Conservation (phyloP, 1,284 basidiomycete species). For the Cryptococcus floricola region DNA sequence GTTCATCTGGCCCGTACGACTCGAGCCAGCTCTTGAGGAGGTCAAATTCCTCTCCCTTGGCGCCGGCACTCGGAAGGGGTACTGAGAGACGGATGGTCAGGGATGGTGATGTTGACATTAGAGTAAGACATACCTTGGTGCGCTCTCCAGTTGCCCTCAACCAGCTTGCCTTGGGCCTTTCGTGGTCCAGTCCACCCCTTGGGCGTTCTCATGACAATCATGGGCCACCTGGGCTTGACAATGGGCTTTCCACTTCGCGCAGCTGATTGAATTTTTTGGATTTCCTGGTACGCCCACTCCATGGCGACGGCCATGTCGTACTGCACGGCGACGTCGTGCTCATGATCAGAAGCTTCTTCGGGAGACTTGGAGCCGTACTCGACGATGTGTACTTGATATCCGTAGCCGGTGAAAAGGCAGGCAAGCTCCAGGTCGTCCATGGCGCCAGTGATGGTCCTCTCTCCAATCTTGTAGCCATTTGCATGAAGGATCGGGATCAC, state of each 20-base stretch:
- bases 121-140: constrained; percentile 42
- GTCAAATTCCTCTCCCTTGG: constrained; percentile 60
- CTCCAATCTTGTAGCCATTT: constrained; percentile 69
- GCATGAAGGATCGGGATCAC: constrained; percentile 82
- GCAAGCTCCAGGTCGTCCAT: constrained; percentile 75
- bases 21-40: constrained; percentile 66
- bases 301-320: constrained; percentile 66
- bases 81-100: constrained; percentile 55
- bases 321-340: constrained; percentile 47
- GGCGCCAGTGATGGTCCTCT: constrained; percentile 80
- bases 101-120: constrained; percentile 38
- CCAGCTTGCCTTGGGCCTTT: constrained; percentile 59
- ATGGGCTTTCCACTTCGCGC: constrained; percentile 71
- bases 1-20: constrained; percentile 61
- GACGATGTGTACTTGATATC: constrained; percentile 81
- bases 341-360: constrained; percentile 40
- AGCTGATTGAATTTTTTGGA: constrained; percentile 68
- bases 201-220: constrained; percentile 75
- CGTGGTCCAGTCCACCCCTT: constrained; percentile 74
- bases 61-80: constrained; percentile 68
- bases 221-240: constrained; percentile 79
- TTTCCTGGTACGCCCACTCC: constrained; percentile 75
- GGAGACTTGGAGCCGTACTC: constrained; percentile 65
- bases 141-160: constrained; percentile 65
- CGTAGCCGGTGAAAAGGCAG: constrained; percentile 58